Evolutionary conservation across 768 basidiomycete genomes (phyloP).

Genomic region (Fistulinella prunicolor): DNA sequence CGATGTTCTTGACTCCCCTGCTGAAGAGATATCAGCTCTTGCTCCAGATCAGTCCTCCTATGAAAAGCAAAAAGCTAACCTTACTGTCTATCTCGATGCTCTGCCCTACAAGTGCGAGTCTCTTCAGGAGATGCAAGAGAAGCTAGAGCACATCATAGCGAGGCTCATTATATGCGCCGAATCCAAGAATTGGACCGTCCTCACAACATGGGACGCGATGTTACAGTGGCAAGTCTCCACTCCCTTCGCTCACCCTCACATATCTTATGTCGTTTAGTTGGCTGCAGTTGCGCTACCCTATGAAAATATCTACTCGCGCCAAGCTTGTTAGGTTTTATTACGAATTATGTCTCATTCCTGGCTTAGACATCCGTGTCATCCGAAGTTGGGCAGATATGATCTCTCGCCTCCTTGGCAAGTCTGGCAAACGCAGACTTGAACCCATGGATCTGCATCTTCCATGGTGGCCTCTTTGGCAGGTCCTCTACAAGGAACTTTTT

Average conservation of each 20-base stretch:
- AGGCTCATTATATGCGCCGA: conserved; percentile 70
- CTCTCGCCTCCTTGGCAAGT: conserved; percentile 64
- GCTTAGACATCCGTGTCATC: conserved; percentile 66
- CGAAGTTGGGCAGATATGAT: conserved; percentile 81
- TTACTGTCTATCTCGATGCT: conserved; percentile 64
- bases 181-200: conserved; percentile 68
- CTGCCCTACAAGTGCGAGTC: conserved; percentile 75
- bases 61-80: conserved; percentile 58
- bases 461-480: conserved; percentile 77
- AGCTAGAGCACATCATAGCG: conserved; percentile 65
- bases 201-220: conserved; percentile 77
- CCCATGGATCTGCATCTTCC: conserved; percentile 61
- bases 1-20: conserved; percentile 41
- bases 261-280: conserved; percentile 48
- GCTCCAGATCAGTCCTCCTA: conserved; percentile 36
- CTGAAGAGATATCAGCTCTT: conserved; percentile 27
- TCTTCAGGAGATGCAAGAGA: conserved; percentile 64
- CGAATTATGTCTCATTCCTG: conserved; percentile 73
- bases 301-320: conserved; percentile 63
- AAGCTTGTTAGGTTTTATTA: conserved; percentile 74
- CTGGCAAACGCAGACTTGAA: conserved; percentile 69
- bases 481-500: conserved; percentile 72
- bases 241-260: not conserved
- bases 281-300: conserved; percentile 79
- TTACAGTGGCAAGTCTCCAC: conserved; percentile 60